Conservation (phyloP, 331 rosid species). For the Malus hybrid region DNA sequence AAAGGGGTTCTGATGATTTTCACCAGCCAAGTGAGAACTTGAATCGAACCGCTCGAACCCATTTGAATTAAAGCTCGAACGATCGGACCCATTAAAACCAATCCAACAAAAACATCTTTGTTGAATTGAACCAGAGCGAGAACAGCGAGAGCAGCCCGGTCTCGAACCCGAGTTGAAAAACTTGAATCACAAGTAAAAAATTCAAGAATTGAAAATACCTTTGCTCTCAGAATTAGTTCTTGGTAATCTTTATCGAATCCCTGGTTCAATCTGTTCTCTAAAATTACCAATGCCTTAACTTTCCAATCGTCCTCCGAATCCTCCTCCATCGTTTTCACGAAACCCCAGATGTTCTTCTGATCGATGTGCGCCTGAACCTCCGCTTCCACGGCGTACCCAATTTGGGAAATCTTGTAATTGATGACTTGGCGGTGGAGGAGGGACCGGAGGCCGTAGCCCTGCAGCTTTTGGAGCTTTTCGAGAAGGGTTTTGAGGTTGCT, state of each 20-base stretch:
- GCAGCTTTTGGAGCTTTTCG: slow-evolving; percentile 16
- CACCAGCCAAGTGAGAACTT: slow-evolving; percentile 36
- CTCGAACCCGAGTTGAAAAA: slow-evolving; percentile 30
- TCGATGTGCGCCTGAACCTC: slow-evolving; percentile 37
- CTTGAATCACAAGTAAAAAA: slow-evolving; percentile 16
- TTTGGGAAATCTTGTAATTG: slow-evolving; percentile 30
- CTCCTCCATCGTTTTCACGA: slow-evolving; percentile 23
- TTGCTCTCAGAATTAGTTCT: slow-evolving; percentile 16
- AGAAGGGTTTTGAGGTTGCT: slow-evolving; percentile 27
- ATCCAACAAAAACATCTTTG: slow-evolving; percentile 61
- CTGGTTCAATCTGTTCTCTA: background rate
- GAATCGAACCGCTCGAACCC: slow-evolving; percentile 28
- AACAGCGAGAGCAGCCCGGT: slow-evolving; percentile 36
- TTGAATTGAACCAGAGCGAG: slow-evolving; percentile 48
- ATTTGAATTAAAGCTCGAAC: slow-evolving; percentile 27
- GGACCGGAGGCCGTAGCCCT: slow-evolving; percentile 22
- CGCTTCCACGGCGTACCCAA: slow-evolving; percentile 28
- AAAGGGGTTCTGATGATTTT: slow-evolving; percentile 36
- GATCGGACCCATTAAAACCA: slow-evolving; percentile 64
- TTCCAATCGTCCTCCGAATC: slow-evolving; percentile 18
- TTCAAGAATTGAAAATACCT: slow-evolving; percentile 15
- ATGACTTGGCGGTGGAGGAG: slow-evolving; percentile 37
- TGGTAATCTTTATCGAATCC: slow-evolving; percentile 22
- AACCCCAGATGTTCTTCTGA: slow-evolving; percentile 11
- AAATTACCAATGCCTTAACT: slow-evolving; percentile 12